A percentile compares a stretch with the other conserved stretches of the same genome.
Evolutionary conservation across 345 rosid species (phyloP).

Genomic region (Iberis pinnata): DNA sequence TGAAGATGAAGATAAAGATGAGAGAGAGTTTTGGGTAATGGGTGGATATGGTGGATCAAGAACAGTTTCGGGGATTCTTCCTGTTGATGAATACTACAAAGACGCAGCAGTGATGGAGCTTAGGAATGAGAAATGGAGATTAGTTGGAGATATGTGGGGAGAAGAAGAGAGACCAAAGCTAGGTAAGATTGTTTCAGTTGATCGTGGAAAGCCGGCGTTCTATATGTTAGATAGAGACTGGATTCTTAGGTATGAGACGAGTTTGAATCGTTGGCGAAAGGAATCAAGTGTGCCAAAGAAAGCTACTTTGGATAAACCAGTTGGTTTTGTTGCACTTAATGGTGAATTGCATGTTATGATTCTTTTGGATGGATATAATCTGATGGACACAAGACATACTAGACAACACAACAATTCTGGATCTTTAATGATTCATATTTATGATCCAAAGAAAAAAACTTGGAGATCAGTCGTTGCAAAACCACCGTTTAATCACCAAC

Average conservation of each 20-base stretch:
- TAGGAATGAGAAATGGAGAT: constrained; percentile 49
- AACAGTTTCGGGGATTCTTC: constrained; percentile 66
- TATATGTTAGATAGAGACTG: constrained; percentile 65
- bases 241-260: constrained; percentile 69
- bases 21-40: constrained; percentile 88
- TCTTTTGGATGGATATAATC: constrained; percentile 38
- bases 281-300: constrained; percentile 59
- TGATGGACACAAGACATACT: constrained; percentile 37
- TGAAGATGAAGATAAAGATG: constrained; percentile 32
- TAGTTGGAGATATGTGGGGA: constrained; percentile 77
- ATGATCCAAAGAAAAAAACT: constrained; percentile 59
- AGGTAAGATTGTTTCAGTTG: constrained; percentile 65
- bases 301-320: constrained; percentile 34
- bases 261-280: constrained; percentile 49
- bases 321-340: constrained; percentile 56
- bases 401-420: constrained; percentile 48
- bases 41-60: constrained; percentile 89
- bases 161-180: constrained; percentile 52
- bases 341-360: constrained; percentile 68
- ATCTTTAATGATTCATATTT: constrained; percentile 52
- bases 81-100: constrained; percentile 71
- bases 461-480: constrained; percentile 56
- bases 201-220: constrained; percentile 37
- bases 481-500: constrained; percentile 42
- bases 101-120: constrained; percentile 75